Evolutionary conservation across 1,284 basidiomycete species (phyloP).

Genomic region (Calocybe gambosa): DNA sequence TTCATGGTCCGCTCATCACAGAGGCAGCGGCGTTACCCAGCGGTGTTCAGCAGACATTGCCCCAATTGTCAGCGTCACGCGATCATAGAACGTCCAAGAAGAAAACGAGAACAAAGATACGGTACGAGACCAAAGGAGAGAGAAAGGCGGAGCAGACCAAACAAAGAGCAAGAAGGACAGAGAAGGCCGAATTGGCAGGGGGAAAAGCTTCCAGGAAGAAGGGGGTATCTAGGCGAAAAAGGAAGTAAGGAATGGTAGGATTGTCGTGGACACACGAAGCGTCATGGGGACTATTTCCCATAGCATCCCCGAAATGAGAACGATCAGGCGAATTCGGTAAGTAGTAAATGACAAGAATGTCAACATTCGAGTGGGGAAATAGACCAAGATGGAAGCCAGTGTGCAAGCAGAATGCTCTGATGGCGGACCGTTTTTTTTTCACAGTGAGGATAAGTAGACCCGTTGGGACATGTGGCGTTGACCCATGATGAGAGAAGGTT

Average conservation of each 20-base stretch:
- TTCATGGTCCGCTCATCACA: conserved; percentile 36
- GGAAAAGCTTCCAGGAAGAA: conserved; percentile 44
- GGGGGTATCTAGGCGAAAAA: conserved; percentile 9
- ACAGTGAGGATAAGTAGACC: conserved; percentile 2
- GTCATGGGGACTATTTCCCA: not conserved
- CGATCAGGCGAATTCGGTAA: not conserved
- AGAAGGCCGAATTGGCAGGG: conserved; percentile 65
- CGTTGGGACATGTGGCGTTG: conserved; percentile 9
- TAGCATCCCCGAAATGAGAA: not conserved
- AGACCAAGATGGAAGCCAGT: conserved; percentile 1
- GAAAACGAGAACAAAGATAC: conserved; percentile 36
- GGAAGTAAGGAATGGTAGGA: conserved; percentile 16
- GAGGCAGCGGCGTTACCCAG: conserved; percentile 4
- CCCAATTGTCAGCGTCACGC: conserved; percentile 7
- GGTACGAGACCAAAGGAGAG: conserved; percentile 60
- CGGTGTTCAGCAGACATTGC: not conserved
- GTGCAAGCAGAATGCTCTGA: conserved; percentile 1
- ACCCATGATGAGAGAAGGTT: not conserved
- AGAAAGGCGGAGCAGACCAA: conserved; percentile 49
- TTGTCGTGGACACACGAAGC: not conserved
- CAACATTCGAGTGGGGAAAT: not conserved
- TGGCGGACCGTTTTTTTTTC: conserved; percentile 1
- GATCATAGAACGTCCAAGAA: conserved; percentile 17
- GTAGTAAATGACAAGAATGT: not conserved
- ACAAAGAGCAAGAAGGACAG: conserved; percentile 52